Base-by-base conservation (phyloP, 306 rosid species). In the Dryas alaskensis region DNA sequence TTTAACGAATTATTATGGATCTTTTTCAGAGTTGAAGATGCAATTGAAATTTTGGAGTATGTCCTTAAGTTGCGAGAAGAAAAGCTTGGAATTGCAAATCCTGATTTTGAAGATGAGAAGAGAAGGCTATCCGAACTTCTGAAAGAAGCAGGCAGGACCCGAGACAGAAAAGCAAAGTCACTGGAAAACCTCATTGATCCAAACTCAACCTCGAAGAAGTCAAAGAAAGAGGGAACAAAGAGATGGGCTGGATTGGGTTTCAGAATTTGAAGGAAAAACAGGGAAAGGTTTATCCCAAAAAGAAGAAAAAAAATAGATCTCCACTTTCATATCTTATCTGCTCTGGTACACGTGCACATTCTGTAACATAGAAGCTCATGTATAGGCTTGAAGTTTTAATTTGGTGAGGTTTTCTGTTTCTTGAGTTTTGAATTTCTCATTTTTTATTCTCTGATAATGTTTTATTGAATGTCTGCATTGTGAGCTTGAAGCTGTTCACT, bases 241-340 rank as follows among this genome's bases (percentile, higher is more conserved):
- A 90, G 90, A 79, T 95, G 99, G 99, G 89, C 96, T 55, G 89
- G 92, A 39, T 82, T 94, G 92, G 96, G 96, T 71, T 95, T 95
- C 82, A 88, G 96, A 92, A 88, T 87, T 71, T 95, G 87, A 88
- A 79, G 37, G 7, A 27, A 59, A 46, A 27, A 16, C 44, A 27
- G 7, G 19, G 59, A 7, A 47, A 49, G 22, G 14, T 67, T 3
- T 49, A 31, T 31, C 42, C 59, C 51, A 64, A 16, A n/a, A 44
- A 7, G n/a, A 42, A 53, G 17, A 9, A 49, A 4, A 16, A 6
- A 19, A 39, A 43, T 3, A 9, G 64, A 49, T 63, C 72, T 58
- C 60, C 80, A 53, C 73, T 77, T 50, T 78, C 62, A 73, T 69
- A 52, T 78, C 75, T 59, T 73, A 59, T 75, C 76, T 76, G 62